phyloP scores from a whole-genome alignment of 257 asterid species.

The Echium plantagineum region DNA sequence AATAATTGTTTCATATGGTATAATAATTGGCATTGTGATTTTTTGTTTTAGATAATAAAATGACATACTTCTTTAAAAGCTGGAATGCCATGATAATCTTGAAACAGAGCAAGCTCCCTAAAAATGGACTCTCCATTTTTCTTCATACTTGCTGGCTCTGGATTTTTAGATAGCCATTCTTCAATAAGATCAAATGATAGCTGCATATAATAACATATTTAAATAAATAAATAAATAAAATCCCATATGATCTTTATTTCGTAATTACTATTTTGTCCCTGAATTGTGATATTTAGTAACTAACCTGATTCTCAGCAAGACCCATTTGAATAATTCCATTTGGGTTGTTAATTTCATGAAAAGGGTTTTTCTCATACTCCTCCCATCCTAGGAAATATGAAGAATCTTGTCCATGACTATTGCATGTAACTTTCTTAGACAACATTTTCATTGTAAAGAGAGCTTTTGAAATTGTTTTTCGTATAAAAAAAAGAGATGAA shows the following conservation, averaged over 20 bases:
- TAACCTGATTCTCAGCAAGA: conserved; percentile 40
- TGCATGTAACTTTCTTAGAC: conserved; percentile 11
- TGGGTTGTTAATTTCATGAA: conserved; percentile 21
- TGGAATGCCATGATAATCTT: conserved; percentile 33
- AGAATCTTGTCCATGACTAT: conserved; percentile 36
- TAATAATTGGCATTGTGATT: too few species aligned
- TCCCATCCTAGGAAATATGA: conserved; percentile 37
- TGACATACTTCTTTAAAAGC: conserved; percentile 20
- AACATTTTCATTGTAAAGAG: too few species aligned
- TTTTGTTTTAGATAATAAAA: background rate
- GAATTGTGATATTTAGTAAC: background rate
- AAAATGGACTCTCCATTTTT: conserved; percentile 25
- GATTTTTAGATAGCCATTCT: conserved; percentile 25
- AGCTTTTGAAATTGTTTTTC: background rate
- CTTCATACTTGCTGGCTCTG: conserved; percentile 20
- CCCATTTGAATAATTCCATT: conserved; percentile 40
- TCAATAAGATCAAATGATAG: conserved; percentile 32
- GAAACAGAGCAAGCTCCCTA: conserved; percentile 29
- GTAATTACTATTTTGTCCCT: background rate
- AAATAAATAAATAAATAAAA: too few species aligned
- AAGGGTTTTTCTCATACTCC: conserved; percentile 36
- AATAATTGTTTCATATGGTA: too few species aligned
- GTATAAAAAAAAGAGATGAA: conserved; percentile 2
- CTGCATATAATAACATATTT: conserved; percentile 5
- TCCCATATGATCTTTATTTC: background rate